These are phyloP conservation scores for Colletotrichum noveboracense DNA, from an alignment of 2,329 filamentous ascomycete genomes.

Conservation along the genomic window DNA sequence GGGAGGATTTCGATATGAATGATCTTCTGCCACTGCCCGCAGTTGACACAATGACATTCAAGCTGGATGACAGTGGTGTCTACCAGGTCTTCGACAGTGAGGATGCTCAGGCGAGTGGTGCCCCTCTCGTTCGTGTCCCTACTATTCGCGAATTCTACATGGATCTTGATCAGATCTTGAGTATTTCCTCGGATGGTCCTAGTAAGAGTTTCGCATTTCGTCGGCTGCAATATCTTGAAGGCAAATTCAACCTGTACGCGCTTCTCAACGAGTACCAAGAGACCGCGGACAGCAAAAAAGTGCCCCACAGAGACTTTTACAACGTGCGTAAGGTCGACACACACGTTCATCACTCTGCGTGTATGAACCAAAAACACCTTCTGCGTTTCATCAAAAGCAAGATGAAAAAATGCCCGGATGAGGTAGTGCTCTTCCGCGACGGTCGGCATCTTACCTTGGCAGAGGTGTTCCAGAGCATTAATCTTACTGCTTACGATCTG, in stretches of 20 bases:
- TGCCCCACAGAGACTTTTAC: conserved; percentile 98
- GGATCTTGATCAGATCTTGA: conserved; percentile 85
- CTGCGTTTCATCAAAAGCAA: conserved; percentile 99
- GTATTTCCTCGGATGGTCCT: conserved; percentile 92
- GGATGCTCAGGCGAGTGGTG: conserved; percentile 63
- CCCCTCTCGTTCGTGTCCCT: conserved; percentile 82
- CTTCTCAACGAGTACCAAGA: conserved; percentile 97
- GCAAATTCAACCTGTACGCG: conserved; percentile 94
- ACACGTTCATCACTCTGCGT: conserved; percentile 98
- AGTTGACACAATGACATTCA: conserved; percentile 74
- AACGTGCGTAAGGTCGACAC: conserved; percentile 99
- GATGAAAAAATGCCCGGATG: conserved; percentile 97
- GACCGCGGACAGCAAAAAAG: conserved; percentile 95
- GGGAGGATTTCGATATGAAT: conserved; percentile 87
- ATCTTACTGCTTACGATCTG: conserved; percentile 94
- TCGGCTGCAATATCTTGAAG: conserved; percentile 92
- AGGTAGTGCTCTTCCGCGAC: conserved; percentile 90
- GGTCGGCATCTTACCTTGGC: conserved; percentile 88
- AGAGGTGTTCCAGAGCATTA: conserved; percentile 97
- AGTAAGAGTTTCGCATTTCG: conserved; percentile 98
- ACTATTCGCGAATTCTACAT: conserved; percentile 95
- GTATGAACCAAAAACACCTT: conserved; percentile 99
- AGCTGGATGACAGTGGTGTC: conserved; percentile 82
- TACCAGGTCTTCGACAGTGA: conserved; percentile 88
- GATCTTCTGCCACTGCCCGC: conserved; percentile 78